Base-by-base conservation (phyloP, 805 yeast species). In the Wickerhamiella hasegawae region DNA sequence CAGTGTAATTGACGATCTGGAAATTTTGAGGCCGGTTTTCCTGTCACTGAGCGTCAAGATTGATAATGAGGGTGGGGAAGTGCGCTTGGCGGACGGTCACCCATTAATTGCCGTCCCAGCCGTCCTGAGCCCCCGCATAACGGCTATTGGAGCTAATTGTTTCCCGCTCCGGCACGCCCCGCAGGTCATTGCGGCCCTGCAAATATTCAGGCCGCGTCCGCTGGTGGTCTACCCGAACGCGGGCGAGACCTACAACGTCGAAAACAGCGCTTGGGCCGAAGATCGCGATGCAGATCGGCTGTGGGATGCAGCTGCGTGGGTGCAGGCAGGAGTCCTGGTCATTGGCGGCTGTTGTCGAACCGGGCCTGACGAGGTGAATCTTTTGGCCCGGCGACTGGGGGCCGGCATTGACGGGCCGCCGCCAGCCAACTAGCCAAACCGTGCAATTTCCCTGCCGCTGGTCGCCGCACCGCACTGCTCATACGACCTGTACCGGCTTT, bases 341-440 rank as follows among this genome's bases (percentile, higher is more conserved):
- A 58, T 79, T 36, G 90, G 90, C 6, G 87, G 85, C 2, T 79
- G 87, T 53, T 79, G 87, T 42, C 62, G 82, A 44, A 75, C 82
- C 1, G 63, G 71, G 0, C 83, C 84, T 0, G 44, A 49, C 1
- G 71, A 66, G 20, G 63, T 62, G 32, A 37, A 18, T 12, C 9
- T 16, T 2, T 21, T 39, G 16, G 37, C 42, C n/a, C n/a, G n/a
- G n/a, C n/a, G n/a, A n/a, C n/a, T n/a, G n/a, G n/a, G n/a, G n/a
- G n/a, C n/a, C n/a, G n/a, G n/a, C n/a, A n/a, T n/a, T n/a, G n/a
- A n/a, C n/a, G n/a, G n/a, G n/a, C n/a, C n/a, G n/a, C n/a, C n/a
- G n/a, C n/a, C n/a, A n/a, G n/a, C n/a, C n/a, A n/a, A n/a, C n/a
- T n/a, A n/a, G n/a, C n/a, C n/a, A n/a, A n/a, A n/a, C n/a, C n/a